phyloP scores from a whole-genome alignment of 176 grass and related monocot genomes.

The Aegilops bicornis region DNA sequence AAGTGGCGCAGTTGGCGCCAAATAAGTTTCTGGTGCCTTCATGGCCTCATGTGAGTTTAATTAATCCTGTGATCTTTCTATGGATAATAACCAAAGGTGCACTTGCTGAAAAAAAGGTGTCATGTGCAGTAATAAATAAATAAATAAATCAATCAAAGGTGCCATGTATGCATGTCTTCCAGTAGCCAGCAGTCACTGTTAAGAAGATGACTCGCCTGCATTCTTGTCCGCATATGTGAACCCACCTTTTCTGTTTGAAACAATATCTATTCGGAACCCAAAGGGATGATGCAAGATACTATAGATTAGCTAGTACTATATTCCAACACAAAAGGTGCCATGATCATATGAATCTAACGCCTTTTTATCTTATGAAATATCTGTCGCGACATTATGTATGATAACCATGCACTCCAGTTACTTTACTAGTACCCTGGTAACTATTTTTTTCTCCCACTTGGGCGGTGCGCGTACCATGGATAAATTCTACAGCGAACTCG shows the following conservation, averaged over 20 bases:
- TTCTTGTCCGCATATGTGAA: slow-evolving; percentile 15
- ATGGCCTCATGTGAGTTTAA: no score
- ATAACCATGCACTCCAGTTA: slow-evolving; percentile 22
- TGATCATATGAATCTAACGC: slow-evolving; percentile 23
- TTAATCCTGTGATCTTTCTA: no score
- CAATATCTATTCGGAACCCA: slow-evolving; percentile 27
- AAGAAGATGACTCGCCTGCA: neutral
- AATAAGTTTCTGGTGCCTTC: no score
- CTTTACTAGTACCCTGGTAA: slow-evolving; percentile 1
- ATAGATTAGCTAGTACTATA: neutral
- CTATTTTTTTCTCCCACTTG: neutral
- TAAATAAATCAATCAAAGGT: neutral
- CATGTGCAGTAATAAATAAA: no score
- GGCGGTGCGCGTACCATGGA: neutral
- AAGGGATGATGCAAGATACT: slow-evolving; percentile 14
- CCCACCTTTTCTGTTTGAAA: neutral
- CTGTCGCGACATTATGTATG: neutral
- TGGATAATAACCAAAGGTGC: no score
- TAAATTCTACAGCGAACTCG: neutral
- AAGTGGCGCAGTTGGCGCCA: no score
- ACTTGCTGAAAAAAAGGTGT: no score
- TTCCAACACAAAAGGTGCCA: slow-evolving; percentile 17
- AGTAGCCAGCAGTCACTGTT: neutral
- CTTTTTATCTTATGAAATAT: slow-evolving; percentile 35
- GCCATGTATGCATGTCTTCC: neutral